Evolutionary conservation across 805 yeast species (phyloP).

Genomic region (Starmerella apicola): DNA sequence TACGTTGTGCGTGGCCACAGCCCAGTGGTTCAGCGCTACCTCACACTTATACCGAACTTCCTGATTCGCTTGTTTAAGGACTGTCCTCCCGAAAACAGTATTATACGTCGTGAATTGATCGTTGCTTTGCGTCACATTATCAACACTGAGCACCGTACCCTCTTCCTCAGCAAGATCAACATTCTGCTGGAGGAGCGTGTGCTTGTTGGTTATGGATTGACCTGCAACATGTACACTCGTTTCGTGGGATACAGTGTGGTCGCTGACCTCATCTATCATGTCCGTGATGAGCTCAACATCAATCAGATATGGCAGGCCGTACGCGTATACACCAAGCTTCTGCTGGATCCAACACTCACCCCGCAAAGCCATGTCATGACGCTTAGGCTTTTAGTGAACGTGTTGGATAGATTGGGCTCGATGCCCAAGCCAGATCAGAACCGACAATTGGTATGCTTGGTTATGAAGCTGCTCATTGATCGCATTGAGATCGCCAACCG

Average conservation of each 20-base stretch:
- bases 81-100: slow-evolving; percentile 85
- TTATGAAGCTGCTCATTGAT: slow-evolving; percentile 77
- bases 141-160: slow-evolving; percentile 71
- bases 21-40: slow-evolving; percentile 44
- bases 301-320: slow-evolving; percentile 83
- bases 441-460: slow-evolving; percentile 69
- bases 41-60: slow-evolving; percentile 67
- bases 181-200: slow-evolving; percentile 75
- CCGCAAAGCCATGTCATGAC: slow-evolving; percentile 93
- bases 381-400: slow-evolving; percentile 73
- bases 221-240: slow-evolving; percentile 77
- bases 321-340: slow-evolving; percentile 60
- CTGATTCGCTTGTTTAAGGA: slow-evolving; percentile 79
- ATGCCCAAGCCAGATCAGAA: slow-evolving; percentile 72
- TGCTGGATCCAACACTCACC: slow-evolving; percentile 72
- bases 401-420: slow-evolving; percentile 78
- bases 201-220: slow-evolving; percentile 82
- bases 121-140: slow-evolving; percentile 94
- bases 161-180: slow-evolving; percentile 78
- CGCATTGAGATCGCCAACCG: slow-evolving; percentile 66
- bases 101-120: slow-evolving; percentile 80
- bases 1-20: slow-evolving; percentile 82
- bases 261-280: slow-evolving; percentile 90
- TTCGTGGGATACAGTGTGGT: slow-evolving; percentile 91
- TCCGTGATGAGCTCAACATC: slow-evolving; percentile 68